Evolutionary conservation across 139 green algal species (phyloP).

Genomic region (Chlamydomonas schloesseri): DNA sequence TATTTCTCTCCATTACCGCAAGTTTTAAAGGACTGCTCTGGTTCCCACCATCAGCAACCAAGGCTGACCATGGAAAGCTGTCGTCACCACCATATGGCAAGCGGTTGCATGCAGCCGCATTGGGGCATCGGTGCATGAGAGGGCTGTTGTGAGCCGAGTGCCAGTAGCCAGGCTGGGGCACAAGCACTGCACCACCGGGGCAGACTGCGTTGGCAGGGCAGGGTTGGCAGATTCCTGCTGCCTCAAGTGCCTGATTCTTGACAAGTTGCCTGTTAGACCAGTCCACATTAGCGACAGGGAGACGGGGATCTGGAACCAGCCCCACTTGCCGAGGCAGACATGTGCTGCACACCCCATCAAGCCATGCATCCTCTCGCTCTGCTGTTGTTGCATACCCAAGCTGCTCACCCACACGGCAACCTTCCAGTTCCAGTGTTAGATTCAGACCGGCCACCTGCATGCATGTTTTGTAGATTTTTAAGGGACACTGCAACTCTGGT

Average conservation of each 20-base stretch:
- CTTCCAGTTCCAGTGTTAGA: not conserved
- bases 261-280: not conserved
- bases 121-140: not conserved
- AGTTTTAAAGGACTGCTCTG: not conserved
- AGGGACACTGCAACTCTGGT: too few relatives aligned
- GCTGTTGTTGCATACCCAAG: not conserved
- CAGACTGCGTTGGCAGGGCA: not conserved
- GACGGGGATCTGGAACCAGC: not conserved
- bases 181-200: not conserved
- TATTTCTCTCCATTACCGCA: not conserved
- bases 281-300: not conserved
- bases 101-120: not conserved
- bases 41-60: not conserved
- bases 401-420: not conserved
- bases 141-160: not conserved
- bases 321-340: not conserved
- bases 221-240: not conserved
- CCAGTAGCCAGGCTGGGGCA: not conserved
- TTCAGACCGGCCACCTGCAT: not conserved
- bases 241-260: not conserved
- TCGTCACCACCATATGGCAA: not conserved
- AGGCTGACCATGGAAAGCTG: not conserved
- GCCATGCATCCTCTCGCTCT: not conserved
- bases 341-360: not conserved
- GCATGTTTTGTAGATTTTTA: too few relatives aligned